Base-by-base conservation (phyloP, 2,329 filamentous ascomycete species). In the Kalaharituber pfeilii region DNA sequence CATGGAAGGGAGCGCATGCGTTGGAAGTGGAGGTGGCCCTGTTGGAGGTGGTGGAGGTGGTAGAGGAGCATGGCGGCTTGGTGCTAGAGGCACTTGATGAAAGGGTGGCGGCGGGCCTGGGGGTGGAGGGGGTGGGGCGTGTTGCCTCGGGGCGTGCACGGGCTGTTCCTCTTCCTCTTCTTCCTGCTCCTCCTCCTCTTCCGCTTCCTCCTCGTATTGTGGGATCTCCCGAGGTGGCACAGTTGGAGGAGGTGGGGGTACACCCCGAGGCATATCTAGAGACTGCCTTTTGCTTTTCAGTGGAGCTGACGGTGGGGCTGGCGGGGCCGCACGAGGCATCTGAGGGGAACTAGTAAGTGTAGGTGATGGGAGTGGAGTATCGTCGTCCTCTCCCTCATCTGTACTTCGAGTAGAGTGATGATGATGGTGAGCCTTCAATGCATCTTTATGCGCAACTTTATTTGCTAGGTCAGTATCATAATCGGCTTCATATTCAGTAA, bases 401-500 rank as follows among this genome's bases (percentile, higher is more conserved):
- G 53, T 45, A n/a, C n/a, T 2, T 13, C 56, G 58, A 30, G 52
- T 51, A 15, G 54, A 33, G 27, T 59, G 57, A 33, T 60, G 60
- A 25, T 54, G 53, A 53, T 61, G 59, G 6, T 94, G 86, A 7
- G 85, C 72, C 67, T 89, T 94, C 57, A 96, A 69, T 0, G 89
- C 88, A 69, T 94, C 89, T 69, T 94, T 95, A 68, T 94, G 86
- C 54, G 84, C 86, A n/a, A 79, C 86, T 8, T 86, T 82, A n/a
- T 88, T 86, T 1, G 84, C 88, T 65, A 96, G 96, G 66, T 96
- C 91, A 5, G 91, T 96, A 63, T 96, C 91, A 66, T 96, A 96
- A 65, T 96, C 91, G 5, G 89, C 91, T 66, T 98, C 91, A 65
- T 96, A 96, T 65, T 95, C 89, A 0, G 86, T 93, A 29, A 86